Percentiles rank a stretch among this genome's conserved stretches.
Evolutionary conservation across 805 yeast genomes (phyloP).

Genomic region (Ogataea degrootiae): DNA sequence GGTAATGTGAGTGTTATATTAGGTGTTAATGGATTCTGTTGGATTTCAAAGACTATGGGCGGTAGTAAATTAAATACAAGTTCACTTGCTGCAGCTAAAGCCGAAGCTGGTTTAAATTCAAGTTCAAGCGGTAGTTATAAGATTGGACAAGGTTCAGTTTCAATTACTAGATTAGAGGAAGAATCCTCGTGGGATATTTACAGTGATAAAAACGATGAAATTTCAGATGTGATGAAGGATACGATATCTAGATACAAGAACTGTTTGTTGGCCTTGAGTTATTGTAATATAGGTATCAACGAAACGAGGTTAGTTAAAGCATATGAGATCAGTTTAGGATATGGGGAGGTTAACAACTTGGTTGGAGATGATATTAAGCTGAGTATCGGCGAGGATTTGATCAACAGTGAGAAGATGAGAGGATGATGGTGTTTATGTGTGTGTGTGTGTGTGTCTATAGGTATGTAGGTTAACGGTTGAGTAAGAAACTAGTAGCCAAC

Average conservation of each 20-base stretch:
- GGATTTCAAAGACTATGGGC: slow-evolving; percentile 72
- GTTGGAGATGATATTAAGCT: slow-evolving; percentile 72
- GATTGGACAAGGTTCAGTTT: slow-evolving; percentile 55
- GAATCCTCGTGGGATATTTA: slow-evolving; percentile 90
- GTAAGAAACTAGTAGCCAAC: too few species aligned
- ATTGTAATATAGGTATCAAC: slow-evolving; percentile 80
- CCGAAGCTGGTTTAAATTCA: slow-evolving; percentile 36
- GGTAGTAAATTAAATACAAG: slow-evolving; percentile 14
- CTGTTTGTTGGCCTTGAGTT: slow-evolving; percentile 76
- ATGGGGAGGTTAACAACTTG: slow-evolving; percentile 62
- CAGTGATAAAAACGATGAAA: slow-evolving; percentile 79
- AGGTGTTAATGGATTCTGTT: slow-evolving; percentile 92
- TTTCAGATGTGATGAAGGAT: slow-evolving; percentile 55
- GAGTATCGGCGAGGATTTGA: slow-evolving; percentile 64
- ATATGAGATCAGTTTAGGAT: slow-evolving; percentile 85
- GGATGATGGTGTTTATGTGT: slow-evolving; percentile 31
- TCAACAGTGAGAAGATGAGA: slow-evolving; percentile 71
- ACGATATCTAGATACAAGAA: slow-evolving; percentile 83
- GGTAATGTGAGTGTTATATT: slow-evolving; percentile 88
- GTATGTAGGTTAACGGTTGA: too few species aligned
- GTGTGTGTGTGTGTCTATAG: too few species aligned
- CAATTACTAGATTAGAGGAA: slow-evolving; percentile 85
- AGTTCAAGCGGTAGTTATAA: slow-evolving; percentile 33
- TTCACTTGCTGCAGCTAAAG: slow-evolving; percentile 21
- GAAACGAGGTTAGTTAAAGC: slow-evolving; percentile 75